phyloP scores from a whole-genome alignment of 1,284 basidiomycete genomes.

The Malassezia equina region DNA sequence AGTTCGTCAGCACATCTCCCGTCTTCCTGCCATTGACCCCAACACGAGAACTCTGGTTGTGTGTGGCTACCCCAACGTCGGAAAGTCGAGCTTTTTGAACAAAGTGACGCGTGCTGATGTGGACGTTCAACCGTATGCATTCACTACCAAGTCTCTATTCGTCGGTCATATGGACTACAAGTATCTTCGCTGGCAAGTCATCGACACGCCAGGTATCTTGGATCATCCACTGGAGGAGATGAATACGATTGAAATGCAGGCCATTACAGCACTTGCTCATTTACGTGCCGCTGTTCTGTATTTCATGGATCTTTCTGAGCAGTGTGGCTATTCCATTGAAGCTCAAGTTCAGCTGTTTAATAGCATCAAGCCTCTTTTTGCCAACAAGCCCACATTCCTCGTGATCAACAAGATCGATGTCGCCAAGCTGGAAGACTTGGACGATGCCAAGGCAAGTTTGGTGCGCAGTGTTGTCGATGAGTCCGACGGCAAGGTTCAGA shows the following conservation, averaged over 20 bases:
- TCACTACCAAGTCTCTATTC: constrained; percentile 48
- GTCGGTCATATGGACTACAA: constrained; percentile 49
- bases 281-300: constrained; percentile 45
- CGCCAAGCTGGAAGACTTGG: constrained; percentile 34
- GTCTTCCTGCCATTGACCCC: constrained; percentile 46
- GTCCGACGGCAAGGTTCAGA: constrained; percentile 34
- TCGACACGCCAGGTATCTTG: constrained; percentile 47
- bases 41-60: constrained; percentile 43
- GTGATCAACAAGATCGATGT: constrained; percentile 46
- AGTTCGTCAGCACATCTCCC: constrained; percentile 47
- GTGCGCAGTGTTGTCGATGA: constrained; percentile 38
- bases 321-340: constrained; percentile 47
- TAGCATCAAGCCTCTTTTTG: constrained; percentile 47
- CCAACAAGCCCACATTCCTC: constrained; percentile 46
- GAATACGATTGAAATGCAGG: constrained; percentile 49
- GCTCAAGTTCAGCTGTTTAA: constrained; percentile 47
- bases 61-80: constrained; percentile 47
- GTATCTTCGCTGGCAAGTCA: constrained; percentile 47
- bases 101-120: constrained; percentile 47
- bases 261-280: constrained; percentile 46
- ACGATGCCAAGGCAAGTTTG: constrained; percentile 32
- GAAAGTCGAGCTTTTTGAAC: constrained; percentile 48
- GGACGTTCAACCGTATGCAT: constrained; percentile 47
- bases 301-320: constrained; percentile 48
- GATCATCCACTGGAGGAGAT: constrained; percentile 48